These are phyloP conservation scores for Geranium brycei DNA, from an alignment of 345 rosid genomes.

Conservation along the genomic window DNA sequence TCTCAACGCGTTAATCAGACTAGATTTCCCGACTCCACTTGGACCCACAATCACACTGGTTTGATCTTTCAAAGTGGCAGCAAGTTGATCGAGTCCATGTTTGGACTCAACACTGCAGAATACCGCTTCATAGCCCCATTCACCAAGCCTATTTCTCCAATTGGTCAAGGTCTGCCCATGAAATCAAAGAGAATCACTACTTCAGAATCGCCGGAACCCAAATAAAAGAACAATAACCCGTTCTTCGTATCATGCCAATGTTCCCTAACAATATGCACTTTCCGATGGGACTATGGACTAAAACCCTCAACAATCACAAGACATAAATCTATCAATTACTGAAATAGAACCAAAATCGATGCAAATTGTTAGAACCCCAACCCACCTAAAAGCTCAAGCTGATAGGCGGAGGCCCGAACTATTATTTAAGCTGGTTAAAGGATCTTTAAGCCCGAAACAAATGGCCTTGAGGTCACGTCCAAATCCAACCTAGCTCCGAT, in stretches of 20 bases:
- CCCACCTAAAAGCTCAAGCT: no score
- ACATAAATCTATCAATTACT: background rate
- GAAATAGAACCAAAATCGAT: background rate
- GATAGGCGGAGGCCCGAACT: no score
- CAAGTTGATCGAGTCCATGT: conserved; percentile 51
- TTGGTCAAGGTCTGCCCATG: conserved; percentile 38
- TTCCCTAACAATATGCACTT: background rate
- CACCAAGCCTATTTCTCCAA: conserved; percentile 52
- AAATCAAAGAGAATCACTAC: background rate
- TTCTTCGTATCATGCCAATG: background rate
- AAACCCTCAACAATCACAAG: background rate
- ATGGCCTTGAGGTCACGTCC: no score
- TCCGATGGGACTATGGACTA: background rate
- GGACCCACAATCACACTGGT: conserved; percentile 92
- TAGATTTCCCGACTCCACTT: conserved; percentile 98
- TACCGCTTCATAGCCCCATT: conserved; percentile 75
- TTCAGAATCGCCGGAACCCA: background rate
- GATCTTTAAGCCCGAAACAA: no score
- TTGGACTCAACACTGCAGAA: conserved; percentile 72
- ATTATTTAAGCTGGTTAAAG: no score
- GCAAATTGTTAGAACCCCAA: background rate
- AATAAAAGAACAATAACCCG: background rate
- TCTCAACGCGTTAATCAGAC: conserved; percentile 69
- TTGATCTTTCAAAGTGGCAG: conserved; percentile 48
- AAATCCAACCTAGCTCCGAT: no score